phyloP scores from a whole-genome alignment of 2,329 filamentous ascomycete genomes.

The Xylariaceae sp. region DNA sequence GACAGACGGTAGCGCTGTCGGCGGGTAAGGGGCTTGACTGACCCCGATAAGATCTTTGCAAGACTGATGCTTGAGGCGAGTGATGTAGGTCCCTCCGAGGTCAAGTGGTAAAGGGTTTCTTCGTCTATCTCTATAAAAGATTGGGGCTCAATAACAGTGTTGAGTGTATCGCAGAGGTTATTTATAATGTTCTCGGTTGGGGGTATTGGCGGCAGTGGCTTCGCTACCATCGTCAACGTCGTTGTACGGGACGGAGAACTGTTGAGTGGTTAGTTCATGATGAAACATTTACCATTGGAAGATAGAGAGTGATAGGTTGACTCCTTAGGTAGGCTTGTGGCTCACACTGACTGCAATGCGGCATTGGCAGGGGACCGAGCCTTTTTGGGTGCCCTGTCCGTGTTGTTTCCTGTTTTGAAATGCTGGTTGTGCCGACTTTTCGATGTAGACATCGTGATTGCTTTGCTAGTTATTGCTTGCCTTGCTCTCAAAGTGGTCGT shows the following conservation, averaged over 20 bases:
- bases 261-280: not conserved
- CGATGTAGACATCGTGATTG: not conserved
- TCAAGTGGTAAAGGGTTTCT: not conserved
- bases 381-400: too few species aligned
- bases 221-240: not conserved
- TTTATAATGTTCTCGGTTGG: not conserved
- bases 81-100: not conserved
- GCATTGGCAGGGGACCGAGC: not conserved
- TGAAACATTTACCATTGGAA: too few species aligned
- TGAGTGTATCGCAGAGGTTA: constrained; percentile 1
- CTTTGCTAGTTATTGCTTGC: not conserved
- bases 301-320: too few species aligned
- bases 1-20: constrained; percentile 2
- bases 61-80: not conserved
- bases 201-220: not conserved
- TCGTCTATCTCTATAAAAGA: not conserved
- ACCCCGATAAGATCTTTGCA: not conserved
- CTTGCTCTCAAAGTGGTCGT: not conserved
- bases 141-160: not conserved
- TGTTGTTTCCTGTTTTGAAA: not conserved
- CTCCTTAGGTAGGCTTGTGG: too few species aligned
- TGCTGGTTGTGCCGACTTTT: not conserved
- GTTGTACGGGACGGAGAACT: not conserved
- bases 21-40: constrained; percentile 1
- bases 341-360: not conserved